Evolutionary conservation across 805 yeast species (phyloP).

Genomic region (Saccharomycopsis capsularis): DNA sequence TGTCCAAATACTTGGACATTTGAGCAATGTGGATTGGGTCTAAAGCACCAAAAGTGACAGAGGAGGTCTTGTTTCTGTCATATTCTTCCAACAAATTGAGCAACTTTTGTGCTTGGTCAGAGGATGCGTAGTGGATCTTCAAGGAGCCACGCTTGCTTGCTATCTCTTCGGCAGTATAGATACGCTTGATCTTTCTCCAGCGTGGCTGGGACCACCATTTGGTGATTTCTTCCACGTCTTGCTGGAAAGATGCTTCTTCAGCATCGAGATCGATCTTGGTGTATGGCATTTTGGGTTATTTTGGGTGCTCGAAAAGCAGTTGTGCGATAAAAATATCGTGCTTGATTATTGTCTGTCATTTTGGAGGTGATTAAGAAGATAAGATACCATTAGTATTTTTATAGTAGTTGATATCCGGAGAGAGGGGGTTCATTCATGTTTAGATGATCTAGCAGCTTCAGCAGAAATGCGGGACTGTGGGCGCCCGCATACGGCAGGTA

Average conservation of each 20-base stretch:
- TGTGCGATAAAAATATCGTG: no score
- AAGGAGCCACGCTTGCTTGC: conserved; percentile 82
- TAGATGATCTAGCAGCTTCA: no score
- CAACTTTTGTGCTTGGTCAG: conserved; percentile 75
- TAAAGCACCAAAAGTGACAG: conserved; percentile 91
- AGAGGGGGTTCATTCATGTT: no score
- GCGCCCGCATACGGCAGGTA: no score
- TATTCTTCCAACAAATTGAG: conserved; percentile 65
- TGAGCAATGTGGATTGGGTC: conserved; percentile 95
- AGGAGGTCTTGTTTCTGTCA: conserved; percentile 61
- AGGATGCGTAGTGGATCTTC: conserved; percentile 68
- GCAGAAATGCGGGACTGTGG: no score
- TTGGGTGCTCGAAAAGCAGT: no score
- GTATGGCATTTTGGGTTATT: conserved; percentile 39
- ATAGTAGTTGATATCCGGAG: no score
- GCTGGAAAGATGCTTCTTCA: conserved; percentile 59
- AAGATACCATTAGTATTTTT: no score
- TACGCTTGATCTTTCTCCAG: conserved; percentile 83
- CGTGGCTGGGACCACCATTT: conserved; percentile 94
- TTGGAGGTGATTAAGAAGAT: no score
- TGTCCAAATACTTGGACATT: conserved; percentile 92
- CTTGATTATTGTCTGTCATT: no score
- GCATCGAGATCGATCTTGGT: conserved; percentile 49
- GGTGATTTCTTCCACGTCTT: conserved; percentile 65
- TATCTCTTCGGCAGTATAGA: conserved; percentile 81